A percentile compares a stretch with the other conserved stretches of the same genome.
These are phyloP conservation scores for Candida tallmaniae DNA, from an alignment of 805 yeast genomes.

Conservation along the genomic window DNA sequence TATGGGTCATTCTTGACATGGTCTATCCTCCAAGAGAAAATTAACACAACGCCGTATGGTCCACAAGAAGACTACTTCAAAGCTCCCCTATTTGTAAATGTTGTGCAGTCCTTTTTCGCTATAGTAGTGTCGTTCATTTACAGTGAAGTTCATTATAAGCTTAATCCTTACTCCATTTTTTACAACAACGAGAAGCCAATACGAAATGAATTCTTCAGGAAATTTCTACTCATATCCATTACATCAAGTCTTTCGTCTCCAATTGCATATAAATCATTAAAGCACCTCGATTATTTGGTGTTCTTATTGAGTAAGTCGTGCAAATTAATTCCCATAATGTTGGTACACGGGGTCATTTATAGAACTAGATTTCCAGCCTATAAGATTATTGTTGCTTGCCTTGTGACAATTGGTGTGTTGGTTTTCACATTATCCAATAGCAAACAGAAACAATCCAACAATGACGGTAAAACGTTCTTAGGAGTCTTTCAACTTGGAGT, in stretches of 20 bases:
- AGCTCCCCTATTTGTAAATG: constrained; percentile 74
- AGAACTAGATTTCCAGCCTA: constrained; percentile 65
- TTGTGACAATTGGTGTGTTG: constrained; percentile 82
- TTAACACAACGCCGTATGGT: constrained; percentile 73
- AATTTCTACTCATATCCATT: constrained; percentile 52
- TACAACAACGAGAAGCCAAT: constrained; percentile 21
- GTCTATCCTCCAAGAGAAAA: constrained; percentile 89
- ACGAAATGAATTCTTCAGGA: constrained; percentile 19
- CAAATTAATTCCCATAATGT: constrained; percentile 90
- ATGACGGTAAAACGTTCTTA: constrained; percentile 39
- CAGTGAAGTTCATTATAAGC: constrained; percentile 32
- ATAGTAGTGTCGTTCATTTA: constrained; percentile 62
- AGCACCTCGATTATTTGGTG: constrained; percentile 82
- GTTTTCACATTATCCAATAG: constrained; percentile 56
- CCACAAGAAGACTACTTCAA: constrained; percentile 47
- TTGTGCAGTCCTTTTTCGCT: constrained; percentile 72
- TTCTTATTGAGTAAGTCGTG: constrained; percentile 87
- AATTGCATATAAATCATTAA: constrained; percentile 70
- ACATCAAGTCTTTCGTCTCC: constrained; percentile 84
- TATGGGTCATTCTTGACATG: constrained; percentile 85
- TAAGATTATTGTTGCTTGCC: constrained; percentile 71
- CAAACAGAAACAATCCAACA: constrained; percentile 19
- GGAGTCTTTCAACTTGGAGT: constrained; percentile 59
- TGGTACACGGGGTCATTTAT: constrained; percentile 71
- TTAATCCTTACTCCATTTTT: constrained; percentile 26